These are phyloP conservation scores for Patellaria atrata DNA, from an alignment of 495 filamentous ascomycete genomes.

Conservation along the genomic window DNA sequence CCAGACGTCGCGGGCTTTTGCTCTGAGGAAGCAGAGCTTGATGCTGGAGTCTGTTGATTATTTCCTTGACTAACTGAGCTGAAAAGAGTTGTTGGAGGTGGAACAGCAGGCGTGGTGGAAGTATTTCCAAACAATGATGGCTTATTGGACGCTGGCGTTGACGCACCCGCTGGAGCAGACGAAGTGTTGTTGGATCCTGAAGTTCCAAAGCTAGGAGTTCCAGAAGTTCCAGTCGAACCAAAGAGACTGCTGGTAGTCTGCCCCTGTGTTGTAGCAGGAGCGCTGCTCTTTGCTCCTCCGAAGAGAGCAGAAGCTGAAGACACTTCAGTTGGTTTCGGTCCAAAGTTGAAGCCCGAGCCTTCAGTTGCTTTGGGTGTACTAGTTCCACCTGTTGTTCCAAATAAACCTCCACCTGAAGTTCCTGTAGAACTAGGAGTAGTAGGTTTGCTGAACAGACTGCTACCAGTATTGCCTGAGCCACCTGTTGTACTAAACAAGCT, in stretches of 20 bases:
- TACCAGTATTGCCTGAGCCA: too few relatives aligned
- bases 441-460: too few relatives aligned
- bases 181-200: conserved; percentile 1
- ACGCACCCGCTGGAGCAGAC: conserved; percentile 5
- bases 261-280: conserved; percentile 4
- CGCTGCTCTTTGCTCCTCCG: neutral
- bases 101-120: conserved; percentile 52
- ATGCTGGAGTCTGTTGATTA: too few relatives aligned
- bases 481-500: too few relatives aligned
- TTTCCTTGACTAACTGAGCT: too few relatives aligned
- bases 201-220: neutral
- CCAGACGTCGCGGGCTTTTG: too few relatives aligned
- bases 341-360: conserved; percentile 16
- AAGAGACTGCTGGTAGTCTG: neutral
- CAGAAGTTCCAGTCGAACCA: conserved; percentile 1
- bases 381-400: neutral
- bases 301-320: conserved; percentile 1
- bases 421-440: conserved; percentile 1
- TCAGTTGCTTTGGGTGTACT: neutral
- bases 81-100: conserved; percentile 40
- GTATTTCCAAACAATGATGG: conserved; percentile 34
- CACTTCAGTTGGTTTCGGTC: conserved; percentile 5
- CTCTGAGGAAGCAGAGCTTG: too few relatives aligned
- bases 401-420: conserved; percentile 3
- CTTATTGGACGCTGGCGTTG: conserved; percentile 22